phyloP scores from a whole-genome alignment of 78 protist genomes.

The Cavenderia fasciculata region DNA sequence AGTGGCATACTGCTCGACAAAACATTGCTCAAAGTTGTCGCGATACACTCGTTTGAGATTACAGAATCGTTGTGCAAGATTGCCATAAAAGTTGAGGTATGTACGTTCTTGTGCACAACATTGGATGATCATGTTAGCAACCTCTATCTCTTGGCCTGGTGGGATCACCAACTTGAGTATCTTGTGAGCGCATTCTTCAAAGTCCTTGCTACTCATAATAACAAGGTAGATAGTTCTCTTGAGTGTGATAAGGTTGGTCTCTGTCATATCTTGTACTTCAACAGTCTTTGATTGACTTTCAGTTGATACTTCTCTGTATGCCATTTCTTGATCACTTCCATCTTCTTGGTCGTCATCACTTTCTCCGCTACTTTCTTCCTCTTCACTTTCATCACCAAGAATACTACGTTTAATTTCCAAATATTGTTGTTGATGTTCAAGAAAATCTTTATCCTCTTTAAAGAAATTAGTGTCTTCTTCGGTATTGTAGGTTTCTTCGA shows the following conservation, averaged over 20 bases:
- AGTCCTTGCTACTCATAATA: conserved; percentile 89
- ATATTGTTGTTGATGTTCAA: conserved; percentile 90
- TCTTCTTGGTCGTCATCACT: conserved; percentile 62
- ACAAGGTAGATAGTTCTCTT: conserved; percentile 93
- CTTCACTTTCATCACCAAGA: conserved; percentile 72
- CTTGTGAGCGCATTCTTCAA: conserved; percentile 98
- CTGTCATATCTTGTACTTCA: conserved; percentile 85
- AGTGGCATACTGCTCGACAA: conserved; percentile 83
- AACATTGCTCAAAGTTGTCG: conserved; percentile 68
- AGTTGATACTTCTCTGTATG: conserved; percentile 7
- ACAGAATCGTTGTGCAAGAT: conserved; percentile 92
- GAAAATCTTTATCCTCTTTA: conserved; percentile 89
- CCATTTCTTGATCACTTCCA: neutral
- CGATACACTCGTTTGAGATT: conserved; percentile 83
- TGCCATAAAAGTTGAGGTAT: conserved; percentile 92
- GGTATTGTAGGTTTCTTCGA: conserved; percentile 81
- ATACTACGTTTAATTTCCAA: conserved; percentile 53
- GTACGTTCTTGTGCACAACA: conserved; percentile 96
- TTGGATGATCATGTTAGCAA: conserved; percentile 95
- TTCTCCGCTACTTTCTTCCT: conserved; percentile 22
- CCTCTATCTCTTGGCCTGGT: conserved; percentile 86
- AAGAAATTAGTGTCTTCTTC: conserved; percentile 86
- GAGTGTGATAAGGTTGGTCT: conserved; percentile 80
- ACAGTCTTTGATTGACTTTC: neutral
- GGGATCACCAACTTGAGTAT: conserved; percentile 77